Conservation (phyloP, 108 stramenopile species). For the Epithemia pelagica region DNA sequence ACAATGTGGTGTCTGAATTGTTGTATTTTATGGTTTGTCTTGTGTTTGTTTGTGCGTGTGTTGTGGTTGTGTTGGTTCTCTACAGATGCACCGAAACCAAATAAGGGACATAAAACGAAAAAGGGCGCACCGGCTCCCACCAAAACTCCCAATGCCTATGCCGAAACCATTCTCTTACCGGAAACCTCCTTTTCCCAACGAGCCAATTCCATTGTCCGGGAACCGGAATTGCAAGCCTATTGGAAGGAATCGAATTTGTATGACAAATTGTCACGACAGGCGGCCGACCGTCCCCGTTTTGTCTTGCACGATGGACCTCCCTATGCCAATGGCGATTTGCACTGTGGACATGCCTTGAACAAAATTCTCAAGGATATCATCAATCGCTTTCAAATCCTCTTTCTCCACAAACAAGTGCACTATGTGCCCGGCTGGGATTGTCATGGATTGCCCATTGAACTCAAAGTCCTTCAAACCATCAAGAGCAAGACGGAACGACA, state of each 20-base stretch:
- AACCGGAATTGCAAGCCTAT: slow-evolving; percentile 87
- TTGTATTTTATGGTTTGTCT: too few species aligned
- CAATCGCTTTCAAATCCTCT: slow-evolving; percentile 90
- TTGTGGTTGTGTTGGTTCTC: too few species aligned
- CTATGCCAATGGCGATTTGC: slow-evolving; percentile 98
- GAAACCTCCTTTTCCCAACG: slow-evolving; percentile 90
- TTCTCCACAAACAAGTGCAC: slow-evolving; percentile 85
- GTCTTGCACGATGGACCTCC: slow-evolving; percentile 99
- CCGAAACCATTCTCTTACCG: slow-evolving; percentile 86
- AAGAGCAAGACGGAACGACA: slow-evolving; percentile 70
- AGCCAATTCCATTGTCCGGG: slow-evolving; percentile 87
- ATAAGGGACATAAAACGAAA: too few species aligned
- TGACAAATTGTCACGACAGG: slow-evolving; percentile 65
- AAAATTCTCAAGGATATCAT: slow-evolving; percentile 98
- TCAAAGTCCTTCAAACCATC: slow-evolving; percentile 95
- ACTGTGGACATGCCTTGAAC: slow-evolving; percentile 99
- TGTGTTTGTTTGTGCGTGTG: too few species aligned
- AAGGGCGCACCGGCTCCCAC: slow-evolving; percentile 14
- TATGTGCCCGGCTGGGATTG: slow-evolving; percentile 99
- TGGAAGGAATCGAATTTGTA: slow-evolving; percentile 87
- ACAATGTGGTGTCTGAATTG: too few species aligned
- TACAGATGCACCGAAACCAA: too few species aligned
- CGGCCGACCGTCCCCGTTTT: slow-evolving; percentile 56
- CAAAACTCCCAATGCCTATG: slow-evolving; percentile 80
- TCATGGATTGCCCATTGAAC: slow-evolving; percentile 98